A percentile compares a stretch with the other conserved stretches of the same genome.
phyloP scores from a whole-genome alignment of 2,329 filamentous ascomycete genomes.

The Calycina herbarum region DNA sequence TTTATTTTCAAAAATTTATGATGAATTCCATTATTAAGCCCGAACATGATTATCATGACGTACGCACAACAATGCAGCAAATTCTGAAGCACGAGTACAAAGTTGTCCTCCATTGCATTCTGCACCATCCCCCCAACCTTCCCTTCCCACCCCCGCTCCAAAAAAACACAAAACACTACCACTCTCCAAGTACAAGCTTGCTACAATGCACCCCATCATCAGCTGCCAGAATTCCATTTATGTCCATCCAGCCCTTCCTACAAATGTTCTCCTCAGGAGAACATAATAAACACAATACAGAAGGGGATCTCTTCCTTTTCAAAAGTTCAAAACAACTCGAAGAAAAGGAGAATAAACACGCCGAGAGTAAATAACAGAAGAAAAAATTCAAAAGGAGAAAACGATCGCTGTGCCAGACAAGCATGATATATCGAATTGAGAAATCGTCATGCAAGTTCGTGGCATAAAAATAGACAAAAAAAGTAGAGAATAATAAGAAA shows the following conservation, averaged over 20 bases:
- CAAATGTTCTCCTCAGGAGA: constrained; percentile 31
- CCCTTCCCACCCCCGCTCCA: constrained; percentile 1
- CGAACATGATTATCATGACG: constrained; percentile 27
- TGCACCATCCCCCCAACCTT: constrained; percentile 1
- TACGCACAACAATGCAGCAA: too few species aligned
- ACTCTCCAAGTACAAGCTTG: background rate
- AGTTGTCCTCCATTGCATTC: too few species aligned
- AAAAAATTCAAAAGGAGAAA: constrained; percentile 36
- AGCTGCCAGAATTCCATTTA: constrained; percentile 21
- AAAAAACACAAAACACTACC: background rate
- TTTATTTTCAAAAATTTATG: background rate
- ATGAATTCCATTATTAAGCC: constrained; percentile 36
- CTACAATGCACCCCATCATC: background rate
- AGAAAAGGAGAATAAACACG: constrained; percentile 22
- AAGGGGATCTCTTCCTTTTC: constrained; percentile 22
- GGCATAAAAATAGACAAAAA: constrained; percentile 33
- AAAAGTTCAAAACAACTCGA: constrained; percentile 20
- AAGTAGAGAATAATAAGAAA: constrained; percentile 35
- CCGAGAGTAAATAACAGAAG: constrained; percentile 28
- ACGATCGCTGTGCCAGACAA: constrained; percentile 61
- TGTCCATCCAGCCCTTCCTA: constrained; percentile 22
- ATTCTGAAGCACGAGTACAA: too few species aligned
- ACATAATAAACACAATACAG: constrained; percentile 20
- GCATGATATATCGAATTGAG: constrained; percentile 48
- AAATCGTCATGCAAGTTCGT: constrained; percentile 59